Evolutionary conservation across 2,329 filamentous ascomycete species (phyloP).

Genomic region (Myrmaecium sp.): DNA sequence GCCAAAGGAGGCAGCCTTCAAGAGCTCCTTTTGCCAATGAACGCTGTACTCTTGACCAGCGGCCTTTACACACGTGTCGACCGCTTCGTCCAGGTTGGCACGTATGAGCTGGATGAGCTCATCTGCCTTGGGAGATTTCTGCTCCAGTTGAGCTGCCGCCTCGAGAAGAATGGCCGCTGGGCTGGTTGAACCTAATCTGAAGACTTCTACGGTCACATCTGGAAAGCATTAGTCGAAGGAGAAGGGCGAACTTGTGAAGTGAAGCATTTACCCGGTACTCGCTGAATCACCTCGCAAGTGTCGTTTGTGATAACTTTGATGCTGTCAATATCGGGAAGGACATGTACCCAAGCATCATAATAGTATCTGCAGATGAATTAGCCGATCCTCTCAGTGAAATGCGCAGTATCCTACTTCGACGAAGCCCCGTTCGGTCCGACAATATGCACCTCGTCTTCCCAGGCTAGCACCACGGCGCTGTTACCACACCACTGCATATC

Average conservation of each 20-base stretch:
- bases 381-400: background rate
- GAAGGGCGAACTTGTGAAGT: constrained; percentile 2
- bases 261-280: constrained; percentile 45
- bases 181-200: constrained; percentile 73
- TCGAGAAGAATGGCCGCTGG: constrained; percentile 86
- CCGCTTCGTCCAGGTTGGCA: constrained; percentile 73
- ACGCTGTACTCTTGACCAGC: constrained; percentile 81
- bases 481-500: constrained; percentile 94
- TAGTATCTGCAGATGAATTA: constrained; percentile 44
- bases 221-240: background rate
- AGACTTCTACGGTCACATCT: constrained; percentile 73
- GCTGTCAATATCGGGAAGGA: constrained; percentile 79
- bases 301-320: constrained; percentile 80
- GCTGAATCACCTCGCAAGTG: constrained; percentile 93
- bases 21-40: constrained; percentile 84
- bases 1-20: constrained; percentile 94
- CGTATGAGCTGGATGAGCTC: constrained; percentile 94
- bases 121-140: constrained; percentile 90
- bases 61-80: constrained; percentile 84
- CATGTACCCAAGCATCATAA: constrained; percentile 80
- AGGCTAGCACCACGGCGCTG: constrained; percentile 81
- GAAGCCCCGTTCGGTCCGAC: constrained; percentile 71
- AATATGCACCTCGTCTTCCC: constrained; percentile 94
- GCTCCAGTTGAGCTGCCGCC: constrained; percentile 77
- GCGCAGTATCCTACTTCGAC: constrained; percentile 31